These are phyloP conservation scores for Geotrichum bryndzae DNA, from an alignment of 1,139 yeast genomes.

Conservation along the genomic window DNA sequence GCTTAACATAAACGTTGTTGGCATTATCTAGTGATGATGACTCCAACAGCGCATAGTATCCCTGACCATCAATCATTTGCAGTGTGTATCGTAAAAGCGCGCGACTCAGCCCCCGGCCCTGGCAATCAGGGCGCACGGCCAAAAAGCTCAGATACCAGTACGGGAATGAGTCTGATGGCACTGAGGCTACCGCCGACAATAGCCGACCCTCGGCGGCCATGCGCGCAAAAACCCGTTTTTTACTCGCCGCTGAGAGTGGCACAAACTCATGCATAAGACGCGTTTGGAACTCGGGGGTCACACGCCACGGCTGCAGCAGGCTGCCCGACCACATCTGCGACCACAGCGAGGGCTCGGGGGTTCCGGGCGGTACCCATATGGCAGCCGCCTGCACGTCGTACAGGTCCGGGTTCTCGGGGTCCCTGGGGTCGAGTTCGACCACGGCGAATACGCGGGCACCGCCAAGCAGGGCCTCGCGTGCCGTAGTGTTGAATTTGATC, in stretches of 20 bases:
- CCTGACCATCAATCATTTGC: neutral
- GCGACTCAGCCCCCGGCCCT: neutral
- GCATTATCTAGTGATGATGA: slow-evolving; percentile 3
- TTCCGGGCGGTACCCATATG: neutral
- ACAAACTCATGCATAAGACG: neutral
- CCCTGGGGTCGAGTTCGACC: neutral
- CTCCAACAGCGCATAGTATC: neutral
- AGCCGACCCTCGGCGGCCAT: neutral
- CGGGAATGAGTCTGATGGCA: neutral
- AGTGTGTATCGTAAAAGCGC: neutral
- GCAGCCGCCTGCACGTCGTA: neutral
- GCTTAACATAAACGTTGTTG: neutral
- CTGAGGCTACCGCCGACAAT: neutral
- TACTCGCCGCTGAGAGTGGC: neutral
- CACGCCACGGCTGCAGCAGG: neutral
- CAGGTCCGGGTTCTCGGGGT: neutral
- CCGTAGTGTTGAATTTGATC: neutral
- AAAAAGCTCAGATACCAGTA: neutral
- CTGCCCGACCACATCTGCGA: neutral
- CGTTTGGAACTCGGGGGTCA: neutral
- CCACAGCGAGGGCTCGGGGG: neutral
- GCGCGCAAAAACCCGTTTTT: neutral
- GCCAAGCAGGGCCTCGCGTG: neutral
- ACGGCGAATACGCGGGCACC: neutral
- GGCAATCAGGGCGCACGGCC: neutral